Evolutionary conservation across 441 rosid species (phyloP).

Genomic region (Geranium incanum): DNA sequence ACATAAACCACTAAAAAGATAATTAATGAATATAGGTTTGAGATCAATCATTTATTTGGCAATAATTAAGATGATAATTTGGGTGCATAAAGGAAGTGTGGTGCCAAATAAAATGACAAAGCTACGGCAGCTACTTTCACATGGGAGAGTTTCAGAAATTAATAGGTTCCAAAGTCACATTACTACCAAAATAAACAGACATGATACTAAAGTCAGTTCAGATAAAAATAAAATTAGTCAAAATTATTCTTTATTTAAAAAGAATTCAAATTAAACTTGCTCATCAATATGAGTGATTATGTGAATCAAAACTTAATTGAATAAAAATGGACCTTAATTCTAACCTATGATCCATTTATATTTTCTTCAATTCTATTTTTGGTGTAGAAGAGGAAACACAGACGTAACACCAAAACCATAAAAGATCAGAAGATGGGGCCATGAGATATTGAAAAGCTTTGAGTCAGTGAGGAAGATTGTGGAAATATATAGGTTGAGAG

Average conservation of each 20-base stretch:
- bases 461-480: not conserved
- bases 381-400: not conserved
- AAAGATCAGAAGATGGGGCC: not conserved
- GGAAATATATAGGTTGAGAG: not conserved
- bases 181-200: not conserved
- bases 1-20: too few relatives aligned
- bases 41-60: not conserved
- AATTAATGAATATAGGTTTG: not conserved
- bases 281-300: too few relatives aligned
- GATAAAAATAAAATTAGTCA: too few relatives aligned
- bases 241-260: too few relatives aligned
- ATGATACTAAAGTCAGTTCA: not conserved
- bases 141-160: not conserved
- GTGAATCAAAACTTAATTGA: too few relatives aligned
- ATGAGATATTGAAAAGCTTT: conserved; percentile 1
- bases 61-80: not conserved
- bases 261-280: too few relatives aligned
- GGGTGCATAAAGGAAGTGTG: not conserved
- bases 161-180: not conserved
- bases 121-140: not conserved
- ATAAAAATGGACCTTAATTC: too few relatives aligned
- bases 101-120: not conserved
- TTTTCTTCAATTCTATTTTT: not conserved
- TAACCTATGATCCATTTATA: too few relatives aligned
- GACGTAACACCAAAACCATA: not conserved